Evolutionary conservation across 306 rosid genomes (phyloP), one percentile per base, ranked within the genome.

Genomic region (Sindora glabra): DNA sequence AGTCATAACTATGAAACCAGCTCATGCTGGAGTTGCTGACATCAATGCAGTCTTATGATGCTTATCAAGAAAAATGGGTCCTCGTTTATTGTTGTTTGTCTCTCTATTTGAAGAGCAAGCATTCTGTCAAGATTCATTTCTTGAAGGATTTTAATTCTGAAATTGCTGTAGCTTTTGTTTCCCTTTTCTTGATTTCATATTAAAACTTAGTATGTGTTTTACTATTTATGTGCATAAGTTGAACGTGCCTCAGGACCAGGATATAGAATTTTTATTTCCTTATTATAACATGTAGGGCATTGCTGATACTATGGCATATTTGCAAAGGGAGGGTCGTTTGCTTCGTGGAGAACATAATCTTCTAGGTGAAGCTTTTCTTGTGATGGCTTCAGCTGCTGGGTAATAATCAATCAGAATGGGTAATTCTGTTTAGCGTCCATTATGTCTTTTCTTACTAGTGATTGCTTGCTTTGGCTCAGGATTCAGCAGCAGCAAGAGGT

Each of bases 381-480:
- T 92, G 48, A 88, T 92, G 99, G 96, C 95, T 63, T 92, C 99
- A 61, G 73, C 90, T 64, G 94, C 95, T 46, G 99, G 99, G 96
- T 92, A 88, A 78, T 71, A 38, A 64, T 69, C 50, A 54, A 38
- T 69, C 32, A 39, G 40, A 38, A 27, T 21, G 55, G 42, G 46
- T 34, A 32, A 13, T 25, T 38, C 24, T 73, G 36, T 69, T 13
- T 41, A 55, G 42, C 49, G 44, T 55, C 32, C 39, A 17, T 45
- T 39, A 41, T 44, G 42, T 25, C 47, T 55, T 65, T 50, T 19
- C 51, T 47, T 55, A 55, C 42, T 41, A 38, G 33, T 74, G 59
- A 29, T 62, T 71, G 54, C 32, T 70, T 66, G 59, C 54, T 38
- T 59, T 74, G 67, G 66, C 75, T 38, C 94, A 92, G 99, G 68